Percentiles rank a stretch among this genome's conserved stretches.
Conservation (phyloP, 2,329 filamentous ascomycete species). For the Clonostachys rhizophaga region DNA sequence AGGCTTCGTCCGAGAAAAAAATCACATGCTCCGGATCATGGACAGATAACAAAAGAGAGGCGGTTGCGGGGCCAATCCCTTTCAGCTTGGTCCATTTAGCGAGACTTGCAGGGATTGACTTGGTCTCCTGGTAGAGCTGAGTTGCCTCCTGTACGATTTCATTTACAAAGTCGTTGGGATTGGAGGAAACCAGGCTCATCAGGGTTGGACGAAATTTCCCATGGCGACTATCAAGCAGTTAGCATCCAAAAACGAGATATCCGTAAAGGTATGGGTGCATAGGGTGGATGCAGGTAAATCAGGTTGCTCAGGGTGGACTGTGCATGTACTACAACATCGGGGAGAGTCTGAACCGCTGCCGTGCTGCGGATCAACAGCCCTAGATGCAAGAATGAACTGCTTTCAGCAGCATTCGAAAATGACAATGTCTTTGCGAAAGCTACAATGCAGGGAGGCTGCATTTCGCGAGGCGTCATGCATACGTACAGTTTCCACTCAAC, state of each 20-base stretch:
- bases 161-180: conserved; percentile 42
- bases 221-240: conserved; percentile 38
- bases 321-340: not conserved
- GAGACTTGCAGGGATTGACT: conserved; percentile 40
- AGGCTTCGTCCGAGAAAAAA: conserved; percentile 80
- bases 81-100: conserved; percentile 54
- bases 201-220: conserved; percentile 59
- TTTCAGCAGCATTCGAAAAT: too few relatives aligned
- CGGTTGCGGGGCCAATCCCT: conserved; percentile 76
- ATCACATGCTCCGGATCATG: conserved; percentile 54
- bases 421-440: too few relatives aligned
- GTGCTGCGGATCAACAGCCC: too few relatives aligned
- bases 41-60: conserved; percentile 66
- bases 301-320: conserved; percentile 1
- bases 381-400: too few relatives aligned
- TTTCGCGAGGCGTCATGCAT: not conserved
- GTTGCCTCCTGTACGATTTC: conserved; percentile 49
- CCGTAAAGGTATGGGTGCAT: not conserved
- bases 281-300: not conserved
- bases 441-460: too few relatives aligned
- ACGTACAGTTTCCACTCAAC: conserved; percentile 70
- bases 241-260: not conserved
- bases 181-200: conserved; percentile 57
- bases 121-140: conserved; percentile 30
- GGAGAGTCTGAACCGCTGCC: not conserved